A percentile compares a stretch with the other conserved stretches of the same genome.
These are phyloP conservation scores for Lophiostoma macrostomum DNA, from an alignment of 495 filamentous ascomycete species.

Conservation along the genomic window DNA sequence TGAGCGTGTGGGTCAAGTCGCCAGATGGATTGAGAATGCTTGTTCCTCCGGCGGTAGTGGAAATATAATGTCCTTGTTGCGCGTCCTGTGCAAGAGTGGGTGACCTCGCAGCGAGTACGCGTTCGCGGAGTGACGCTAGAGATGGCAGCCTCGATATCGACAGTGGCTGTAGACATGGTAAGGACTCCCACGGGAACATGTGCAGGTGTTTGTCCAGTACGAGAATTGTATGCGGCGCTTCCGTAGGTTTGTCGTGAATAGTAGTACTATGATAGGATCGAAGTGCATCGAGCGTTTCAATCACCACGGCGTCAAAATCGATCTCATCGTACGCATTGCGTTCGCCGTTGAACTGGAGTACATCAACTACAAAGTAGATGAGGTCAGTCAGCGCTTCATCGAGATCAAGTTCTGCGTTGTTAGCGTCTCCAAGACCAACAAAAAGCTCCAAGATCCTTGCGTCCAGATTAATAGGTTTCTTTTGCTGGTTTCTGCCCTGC, in stretches of 20 bases:
- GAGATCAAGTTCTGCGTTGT: conserved; percentile 61
- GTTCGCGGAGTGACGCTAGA: conserved; percentile 70
- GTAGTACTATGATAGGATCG: conserved; percentile 64
- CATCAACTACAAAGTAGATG: conserved; percentile 93
- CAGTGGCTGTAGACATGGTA: conserved; percentile 77
- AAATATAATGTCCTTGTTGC: conserved; percentile 51
- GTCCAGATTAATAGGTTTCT: conserved; percentile 65
- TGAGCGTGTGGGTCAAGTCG: conserved; percentile 77
- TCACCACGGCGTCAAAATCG: conserved; percentile 72
- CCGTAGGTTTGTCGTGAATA: conserved; percentile 41
- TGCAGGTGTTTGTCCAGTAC: conserved; percentile 91
- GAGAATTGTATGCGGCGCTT: conserved; percentile 70
- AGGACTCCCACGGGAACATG: conserved; percentile 90
- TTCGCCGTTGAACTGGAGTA: conserved; percentile 94
- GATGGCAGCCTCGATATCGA: conserved; percentile 83
- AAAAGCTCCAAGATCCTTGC: conserved; percentile 81
- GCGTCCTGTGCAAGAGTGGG: conserved; percentile 40
- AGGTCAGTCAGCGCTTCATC: conserved; percentile 86
- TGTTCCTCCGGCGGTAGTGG: conserved; percentile 65
- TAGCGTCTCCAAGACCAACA: conserved; percentile 74
- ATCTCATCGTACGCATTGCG: conserved; percentile 97
- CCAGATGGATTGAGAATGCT: conserved; percentile 86
- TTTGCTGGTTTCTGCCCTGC: conserved; percentile 46
- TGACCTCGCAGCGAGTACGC: conserved; percentile 49
- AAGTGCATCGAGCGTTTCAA: conserved; percentile 79